phyloP scores from a whole-genome alignment of 129 eudicot genomes.

The Kitagawia praeruptora region DNA sequence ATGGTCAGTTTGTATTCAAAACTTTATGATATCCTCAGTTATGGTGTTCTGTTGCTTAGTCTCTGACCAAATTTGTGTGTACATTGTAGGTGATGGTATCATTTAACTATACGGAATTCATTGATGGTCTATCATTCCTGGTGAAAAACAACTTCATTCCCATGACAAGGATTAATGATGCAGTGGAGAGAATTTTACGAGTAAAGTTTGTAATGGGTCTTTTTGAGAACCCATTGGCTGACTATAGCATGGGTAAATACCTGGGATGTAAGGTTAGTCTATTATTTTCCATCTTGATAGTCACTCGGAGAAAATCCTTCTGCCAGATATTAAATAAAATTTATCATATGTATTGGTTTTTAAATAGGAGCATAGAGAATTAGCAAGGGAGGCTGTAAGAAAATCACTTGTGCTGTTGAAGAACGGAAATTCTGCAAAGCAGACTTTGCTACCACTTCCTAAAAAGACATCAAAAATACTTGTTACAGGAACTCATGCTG shows the following conservation, averaged over 20 bases:
- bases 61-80: background rate
- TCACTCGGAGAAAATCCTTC: background rate
- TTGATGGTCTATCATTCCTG: constrained; percentile 38
- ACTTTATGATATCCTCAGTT: background rate
- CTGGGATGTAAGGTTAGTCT: constrained; percentile 49
- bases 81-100: constrained; percentile 51
- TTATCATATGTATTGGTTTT: background rate
- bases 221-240: constrained; percentile 58
- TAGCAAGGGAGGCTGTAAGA: constrained; percentile 75
- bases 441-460: constrained; percentile 59
- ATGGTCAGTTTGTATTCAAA: constrained; percentile 30
- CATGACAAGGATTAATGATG: constrained; percentile 57
- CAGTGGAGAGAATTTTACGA: constrained; percentile 51
- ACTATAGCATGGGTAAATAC: constrained; percentile 45
- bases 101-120: constrained; percentile 47
- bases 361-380: constrained; percentile 48
- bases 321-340: background rate
- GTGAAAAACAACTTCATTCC: constrained; percentile 47
- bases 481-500: constrained; percentile 65
- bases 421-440: constrained; percentile 38
- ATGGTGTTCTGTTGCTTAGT: background rate
- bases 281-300: background rate
- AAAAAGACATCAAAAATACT: constrained; percentile 48
- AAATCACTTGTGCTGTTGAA: constrained; percentile 60
- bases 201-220: constrained; percentile 62